Evolutionary conservation across 2,329 filamentous ascomycete species (phyloP).

Genomic region (Paecilomyces niveus): DNA sequence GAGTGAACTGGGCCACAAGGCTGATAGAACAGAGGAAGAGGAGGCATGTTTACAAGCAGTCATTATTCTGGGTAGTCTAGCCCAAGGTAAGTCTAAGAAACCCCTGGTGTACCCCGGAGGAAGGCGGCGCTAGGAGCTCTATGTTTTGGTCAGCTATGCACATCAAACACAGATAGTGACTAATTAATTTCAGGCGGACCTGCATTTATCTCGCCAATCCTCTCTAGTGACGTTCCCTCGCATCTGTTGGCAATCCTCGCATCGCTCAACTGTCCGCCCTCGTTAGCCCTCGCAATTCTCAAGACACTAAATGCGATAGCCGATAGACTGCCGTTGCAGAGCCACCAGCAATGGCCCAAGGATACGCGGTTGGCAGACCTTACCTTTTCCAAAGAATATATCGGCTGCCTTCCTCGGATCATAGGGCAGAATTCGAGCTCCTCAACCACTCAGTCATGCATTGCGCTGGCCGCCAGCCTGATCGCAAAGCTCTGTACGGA

Average conservation of each 20-base stretch:
- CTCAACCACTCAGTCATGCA: constrained; percentile 46
- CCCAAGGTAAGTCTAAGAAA: constrained; percentile 56
- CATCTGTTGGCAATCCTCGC: constrained; percentile 66
- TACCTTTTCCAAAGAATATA: constrained; percentile 57
- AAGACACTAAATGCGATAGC: constrained; percentile 66
- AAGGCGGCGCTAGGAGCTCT: background rate
- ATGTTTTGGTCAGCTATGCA: background rate
- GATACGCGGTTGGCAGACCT: constrained; percentile 51
- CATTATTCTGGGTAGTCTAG: constrained; percentile 76
- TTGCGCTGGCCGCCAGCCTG: constrained; percentile 38
- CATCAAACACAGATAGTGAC: constrained; percentile 2
- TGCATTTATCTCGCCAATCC: constrained; percentile 67
- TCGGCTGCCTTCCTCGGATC: constrained; percentile 59
- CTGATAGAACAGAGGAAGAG: constrained; percentile 54
- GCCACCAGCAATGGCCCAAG: constrained; percentile 44
- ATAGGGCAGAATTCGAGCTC: constrained; percentile 52
- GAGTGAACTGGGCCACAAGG: constrained; percentile 14
- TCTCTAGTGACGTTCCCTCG: constrained; percentile 60
- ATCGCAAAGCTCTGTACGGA: constrained; percentile 60
- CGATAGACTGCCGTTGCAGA: constrained; percentile 54
- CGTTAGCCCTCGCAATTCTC: constrained; percentile 66
- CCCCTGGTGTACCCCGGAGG: background rate
- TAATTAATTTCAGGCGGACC: constrained; percentile 58
- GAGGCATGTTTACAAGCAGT: constrained; percentile 68
- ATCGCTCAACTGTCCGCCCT: constrained; percentile 55